Base-by-base conservation (phyloP, 2,329 filamentous ascomycete genomes). In the Coccinonectria pachysandricola region DNA sequence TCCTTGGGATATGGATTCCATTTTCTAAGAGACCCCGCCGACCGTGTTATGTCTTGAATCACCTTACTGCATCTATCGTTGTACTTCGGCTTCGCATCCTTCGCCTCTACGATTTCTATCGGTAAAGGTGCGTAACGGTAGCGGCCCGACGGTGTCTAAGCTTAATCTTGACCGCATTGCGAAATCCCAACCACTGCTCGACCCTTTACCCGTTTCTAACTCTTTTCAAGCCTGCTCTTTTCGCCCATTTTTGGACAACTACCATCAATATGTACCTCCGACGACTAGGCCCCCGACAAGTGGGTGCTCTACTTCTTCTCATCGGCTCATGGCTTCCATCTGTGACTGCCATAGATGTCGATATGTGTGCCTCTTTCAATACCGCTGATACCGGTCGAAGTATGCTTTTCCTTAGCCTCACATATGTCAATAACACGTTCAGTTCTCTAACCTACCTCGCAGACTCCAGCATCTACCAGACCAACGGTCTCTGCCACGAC, bases 401-500 rank as follows among this genome's bases (percentile, higher is more conserved):
- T 59, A 49, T 19, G 53, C 43, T 4, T 14, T 25, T n/a, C n/a
- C n/a, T n/a, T n/a, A n/a, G n/a, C n/a, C n/a, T n/a, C n/a, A n/a
- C n/a, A n/a, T n/a, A n/a, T n/a, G n/a, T n/a, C n/a, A n/a, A n/a
- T n/a, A n/a, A n/a, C n/a, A n/a, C n/a, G n/a, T n/a, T n/a, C n/a
- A n/a, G n/a, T n/a, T n/a, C n/a, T n/a, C n/a, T n/a, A n/a, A n/a
- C n/a, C n/a, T n/a, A n/a, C n/a, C n/a, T 4, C 19, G 20, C 33
- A 76, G 72, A 71, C 37, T 45, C 50, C 16, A 68, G 62, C 35
- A 66, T 64, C 37, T 78, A 55, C 35, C 78, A 85, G 49, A 80
- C 79, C 12, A 75, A 83, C 40, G 80, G 80, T 15, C 64, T 75
- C 8, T 88, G 82, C 48, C 56, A 62, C 25, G 57, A 69, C 24